Conservation (phyloP, 805 yeast genomes). For the Candida ulmi region DNA sequence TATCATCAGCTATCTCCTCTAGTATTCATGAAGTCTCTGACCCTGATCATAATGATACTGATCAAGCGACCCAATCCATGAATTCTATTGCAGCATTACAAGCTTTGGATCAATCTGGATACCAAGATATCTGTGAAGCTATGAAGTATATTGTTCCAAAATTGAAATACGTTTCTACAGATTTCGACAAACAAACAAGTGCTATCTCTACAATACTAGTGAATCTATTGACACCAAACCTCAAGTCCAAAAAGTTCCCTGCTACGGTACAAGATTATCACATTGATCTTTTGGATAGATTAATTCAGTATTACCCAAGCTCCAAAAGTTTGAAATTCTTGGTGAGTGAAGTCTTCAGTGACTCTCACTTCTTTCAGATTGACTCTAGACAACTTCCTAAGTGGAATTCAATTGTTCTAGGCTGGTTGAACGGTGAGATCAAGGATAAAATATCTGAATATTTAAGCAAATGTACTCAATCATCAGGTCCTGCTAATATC, state of each 20-base stretch:
- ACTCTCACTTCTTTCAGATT: constrained; percentile 46
- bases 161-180: constrained; percentile 30
- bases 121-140: constrained; percentile 40
- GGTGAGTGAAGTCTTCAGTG: constrained; percentile 61
- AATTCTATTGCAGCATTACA: constrained; percentile 4
- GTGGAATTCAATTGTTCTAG: constrained; percentile 53
- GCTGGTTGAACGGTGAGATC: constrained; percentile 63
- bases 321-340: constrained; percentile 58
- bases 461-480: constrained; percentile 34
- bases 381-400: constrained; percentile 21
- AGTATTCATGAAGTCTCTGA: constrained; percentile 8
- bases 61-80: neutral
- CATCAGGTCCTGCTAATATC: constrained; percentile 48
- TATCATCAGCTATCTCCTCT: constrained; percentile 11
- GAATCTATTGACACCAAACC: constrained; percentile 47
- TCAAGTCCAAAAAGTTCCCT: constrained; percentile 39
- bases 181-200: constrained; percentile 53
- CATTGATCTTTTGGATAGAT: constrained; percentile 36
- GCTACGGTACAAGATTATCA: constrained; percentile 34
- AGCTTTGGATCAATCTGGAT: constrained; percentile 8
- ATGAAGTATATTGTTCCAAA: constrained; percentile 32
- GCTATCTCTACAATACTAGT: constrained; percentile 47
- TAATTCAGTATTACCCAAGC: constrained; percentile 23
- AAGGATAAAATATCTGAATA: constrained; percentile 50
- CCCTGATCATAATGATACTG: neutral